Conservation (phyloP, 176 grass and related monocot species). For the Thinopyrum elongatum region DNA sequence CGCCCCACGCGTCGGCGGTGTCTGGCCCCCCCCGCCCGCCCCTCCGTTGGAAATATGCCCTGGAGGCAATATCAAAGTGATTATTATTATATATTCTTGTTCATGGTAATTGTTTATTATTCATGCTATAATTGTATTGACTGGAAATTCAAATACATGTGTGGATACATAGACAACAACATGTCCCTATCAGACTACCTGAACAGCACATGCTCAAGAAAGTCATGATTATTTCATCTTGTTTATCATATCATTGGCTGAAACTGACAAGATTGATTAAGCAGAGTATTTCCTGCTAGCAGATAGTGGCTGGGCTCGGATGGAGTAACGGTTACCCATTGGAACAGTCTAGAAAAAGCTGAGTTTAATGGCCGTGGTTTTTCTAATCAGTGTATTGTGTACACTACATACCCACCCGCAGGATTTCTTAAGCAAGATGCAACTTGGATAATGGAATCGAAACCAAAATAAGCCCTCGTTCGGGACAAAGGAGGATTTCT, state of each 20-base stretch:
- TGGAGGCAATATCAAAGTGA: too few relatives aligned
- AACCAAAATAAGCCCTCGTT: too few relatives aligned
- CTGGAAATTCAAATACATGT: too few relatives aligned
- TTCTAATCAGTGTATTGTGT: background rate
- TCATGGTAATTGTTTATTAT: too few relatives aligned
- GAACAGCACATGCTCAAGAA: background rate
- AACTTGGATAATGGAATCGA: background rate
- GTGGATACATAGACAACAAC: too few relatives aligned
- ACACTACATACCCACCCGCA: background rate
- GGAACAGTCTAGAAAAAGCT: too few relatives aligned
- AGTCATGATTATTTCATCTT: background rate
- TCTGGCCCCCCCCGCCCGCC: too few relatives aligned
- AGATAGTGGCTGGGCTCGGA: background rate
- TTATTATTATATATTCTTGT: too few relatives aligned
- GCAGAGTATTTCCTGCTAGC: background rate
- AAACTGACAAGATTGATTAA: background rate
- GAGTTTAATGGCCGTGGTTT: background rate
- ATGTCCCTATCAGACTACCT: too few relatives aligned
- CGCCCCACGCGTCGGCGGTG: too few relatives aligned
- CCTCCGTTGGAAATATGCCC: too few relatives aligned
- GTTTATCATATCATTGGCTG: background rate
- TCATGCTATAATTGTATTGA: too few relatives aligned
- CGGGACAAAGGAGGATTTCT: background rate
- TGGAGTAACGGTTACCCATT: background rate
- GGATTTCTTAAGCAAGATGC: background rate